Conservation (phyloP, 2,329 filamentous ascomycete genomes). For the Trichophyton schoenleinii region DNA sequence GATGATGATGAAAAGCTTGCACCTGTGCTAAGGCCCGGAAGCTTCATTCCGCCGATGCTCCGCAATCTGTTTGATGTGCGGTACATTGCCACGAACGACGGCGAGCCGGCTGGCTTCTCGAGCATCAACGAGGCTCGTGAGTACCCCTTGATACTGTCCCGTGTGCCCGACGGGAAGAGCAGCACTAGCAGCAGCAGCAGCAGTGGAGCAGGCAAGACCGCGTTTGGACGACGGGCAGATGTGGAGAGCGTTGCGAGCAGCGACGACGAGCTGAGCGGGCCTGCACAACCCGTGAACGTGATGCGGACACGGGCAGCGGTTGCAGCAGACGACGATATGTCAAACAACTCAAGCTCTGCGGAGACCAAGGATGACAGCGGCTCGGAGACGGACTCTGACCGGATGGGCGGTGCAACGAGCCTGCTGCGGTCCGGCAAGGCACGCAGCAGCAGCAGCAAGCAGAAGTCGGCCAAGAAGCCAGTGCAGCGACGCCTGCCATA, state of each 20-base stretch:
- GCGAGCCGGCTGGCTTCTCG: conserved; percentile 59
- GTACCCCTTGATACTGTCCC: conserved; percentile 43
- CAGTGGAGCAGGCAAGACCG: conserved; percentile 10
- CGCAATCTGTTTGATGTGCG: conserved; percentile 67
- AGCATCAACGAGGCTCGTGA: conserved; percentile 46
- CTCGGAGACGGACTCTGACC: conserved; percentile 23
- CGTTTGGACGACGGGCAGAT: conserved; percentile 9
- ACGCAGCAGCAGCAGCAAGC: not conserved
- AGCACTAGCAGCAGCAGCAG: conserved; percentile 13
- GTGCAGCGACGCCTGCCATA: conserved; percentile 36
- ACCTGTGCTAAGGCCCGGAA: conserved; percentile 39
- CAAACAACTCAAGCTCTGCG: conserved; percentile 14
- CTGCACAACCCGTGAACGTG: conserved; percentile 11
- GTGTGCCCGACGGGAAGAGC: conserved; percentile 24
- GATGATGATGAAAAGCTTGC: conserved; percentile 24
- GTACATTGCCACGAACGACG: conserved; percentile 47
- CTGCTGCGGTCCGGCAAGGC: conserved; percentile 6
- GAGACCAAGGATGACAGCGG: conserved; percentile 18
- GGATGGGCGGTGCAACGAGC: not conserved
- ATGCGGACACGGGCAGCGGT: conserved; percentile 1
- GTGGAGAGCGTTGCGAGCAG: conserved; percentile 20
- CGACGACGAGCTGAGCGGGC: conserved; percentile 22
- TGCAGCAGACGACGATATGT: conserved; percentile 11
- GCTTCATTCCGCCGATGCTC: conserved; percentile 50
- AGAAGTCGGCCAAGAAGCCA: conserved; percentile 22